These are phyloP conservation scores for Tulasnella calospora DNA, from an alignment of 768 basidiomycete genomes.

Conservation along the genomic window DNA sequence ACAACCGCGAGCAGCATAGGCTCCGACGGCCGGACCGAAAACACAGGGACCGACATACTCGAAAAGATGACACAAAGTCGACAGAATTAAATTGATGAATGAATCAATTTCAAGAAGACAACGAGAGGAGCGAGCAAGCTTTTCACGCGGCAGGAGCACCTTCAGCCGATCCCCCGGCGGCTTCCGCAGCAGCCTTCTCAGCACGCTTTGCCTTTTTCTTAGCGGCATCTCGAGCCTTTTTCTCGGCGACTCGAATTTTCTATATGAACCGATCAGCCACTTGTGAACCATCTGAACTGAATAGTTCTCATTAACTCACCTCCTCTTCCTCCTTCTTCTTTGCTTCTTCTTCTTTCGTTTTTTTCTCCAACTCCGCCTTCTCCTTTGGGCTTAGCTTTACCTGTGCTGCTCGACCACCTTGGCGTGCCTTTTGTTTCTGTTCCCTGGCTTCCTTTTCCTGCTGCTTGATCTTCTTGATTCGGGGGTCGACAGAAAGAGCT, in stretches of 20 bases:
- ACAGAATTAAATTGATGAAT: not conserved
- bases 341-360: slow-evolving; percentile 38
- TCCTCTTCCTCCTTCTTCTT: slow-evolving; percentile 73
- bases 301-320: not conserved
- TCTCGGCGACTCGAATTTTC: not conserved
- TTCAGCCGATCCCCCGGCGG: not conserved
- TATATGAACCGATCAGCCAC: not conserved
- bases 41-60: not conserved
- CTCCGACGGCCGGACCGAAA: too few relatives aligned
- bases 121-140: not conserved
- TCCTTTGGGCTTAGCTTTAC: slow-evolving; percentile 49
- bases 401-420: slow-evolving; percentile 36
- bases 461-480: slow-evolving; percentile 95
- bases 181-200: slow-evolving; percentile 12
- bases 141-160: not conserved
- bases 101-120: not conserved
- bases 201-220: slow-evolving; percentile 15
- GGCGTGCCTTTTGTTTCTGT: slow-evolving; percentile 64
- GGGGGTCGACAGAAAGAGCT: slow-evolving; percentile 75
- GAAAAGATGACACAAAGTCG: not conserved
- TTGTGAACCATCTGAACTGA: not conserved
- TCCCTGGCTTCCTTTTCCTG: slow-evolving; percentile 93
- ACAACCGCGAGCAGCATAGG: too few relatives aligned
- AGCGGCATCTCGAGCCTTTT: slow-evolving; percentile 1
- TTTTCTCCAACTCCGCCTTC: slow-evolving; percentile 62